Evolutionary conservation across 345 rosid species (phyloP).

Genomic region (Eucalyptus shirleyi): DNA sequence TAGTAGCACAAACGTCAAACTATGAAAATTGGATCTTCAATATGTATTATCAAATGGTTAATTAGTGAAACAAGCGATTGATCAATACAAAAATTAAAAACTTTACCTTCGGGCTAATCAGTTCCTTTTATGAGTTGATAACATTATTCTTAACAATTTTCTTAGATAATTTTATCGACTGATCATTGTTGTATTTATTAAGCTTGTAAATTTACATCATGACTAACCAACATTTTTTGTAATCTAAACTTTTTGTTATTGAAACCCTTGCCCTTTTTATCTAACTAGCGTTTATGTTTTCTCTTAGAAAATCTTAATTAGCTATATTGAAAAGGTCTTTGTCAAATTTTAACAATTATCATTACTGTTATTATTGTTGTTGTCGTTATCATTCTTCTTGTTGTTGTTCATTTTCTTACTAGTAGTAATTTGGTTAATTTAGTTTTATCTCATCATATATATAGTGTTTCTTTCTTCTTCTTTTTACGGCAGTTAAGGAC

Average conservation of each 20-base stretch:
- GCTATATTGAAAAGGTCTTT: neutral
- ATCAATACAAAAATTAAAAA: neutral
- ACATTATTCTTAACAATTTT: neutral
- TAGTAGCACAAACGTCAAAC: neutral
- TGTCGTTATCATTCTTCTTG: too few relatives aligned
- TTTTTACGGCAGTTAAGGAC: neutral
- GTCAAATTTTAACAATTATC: neutral
- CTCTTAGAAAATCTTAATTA: neutral
- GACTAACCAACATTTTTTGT: neutral
- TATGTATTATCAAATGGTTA: neutral
- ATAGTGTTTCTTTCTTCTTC: neutral
- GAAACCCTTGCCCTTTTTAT: neutral
- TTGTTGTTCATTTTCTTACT: neutral
- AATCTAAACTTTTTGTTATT: neutral
- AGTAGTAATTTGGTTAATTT: neutral
- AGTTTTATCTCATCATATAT: neutral
- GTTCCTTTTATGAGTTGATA: neutral
- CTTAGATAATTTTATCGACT: neutral
- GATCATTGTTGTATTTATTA: neutral
- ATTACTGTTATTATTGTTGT: neutral
- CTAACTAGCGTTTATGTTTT: neutral
- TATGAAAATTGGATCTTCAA: neutral
- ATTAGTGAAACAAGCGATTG: neutral
- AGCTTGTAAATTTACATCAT: neutral
- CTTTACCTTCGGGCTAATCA: neutral